Percentiles rank a stretch among this genome's conserved stretches.
phyloP scores from a whole-genome alignment of 2,329 filamentous ascomycete genomes.

The Pseudonectria buxi region DNA sequence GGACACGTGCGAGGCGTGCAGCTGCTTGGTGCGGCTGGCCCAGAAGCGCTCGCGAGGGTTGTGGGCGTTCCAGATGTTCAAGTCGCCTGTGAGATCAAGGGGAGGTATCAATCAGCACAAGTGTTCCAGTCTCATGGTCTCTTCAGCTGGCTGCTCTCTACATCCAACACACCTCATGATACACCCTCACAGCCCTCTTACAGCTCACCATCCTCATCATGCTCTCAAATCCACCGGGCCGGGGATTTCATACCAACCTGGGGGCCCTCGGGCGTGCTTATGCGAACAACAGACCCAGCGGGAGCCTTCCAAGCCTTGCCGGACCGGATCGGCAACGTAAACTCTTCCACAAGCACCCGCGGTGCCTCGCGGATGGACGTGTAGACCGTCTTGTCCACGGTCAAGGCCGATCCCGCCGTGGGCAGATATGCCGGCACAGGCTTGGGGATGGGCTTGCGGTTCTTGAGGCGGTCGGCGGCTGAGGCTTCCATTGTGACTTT shows the following conservation, averaged over 20 bases:
- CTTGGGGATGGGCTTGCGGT: conserved; percentile 38
- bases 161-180: not conserved
- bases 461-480: conserved; percentile 32
- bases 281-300: conserved; percentile 60
- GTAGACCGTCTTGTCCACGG: conserved; percentile 45
- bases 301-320: conserved; percentile 67
- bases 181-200: not conserved
- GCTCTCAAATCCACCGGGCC: too few species aligned
- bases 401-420: conserved; percentile 35
- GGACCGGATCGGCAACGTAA: conserved; percentile 65
- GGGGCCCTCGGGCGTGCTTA: conserved; percentile 69
- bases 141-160: not conserved
- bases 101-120: conserved; percentile 1
- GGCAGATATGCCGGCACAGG: conserved; percentile 45
- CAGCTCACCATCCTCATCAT: not conserved
- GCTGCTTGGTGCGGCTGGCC: conserved; percentile 70
- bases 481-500: conserved; percentile 14
- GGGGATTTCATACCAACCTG: conserved; percentile 52
- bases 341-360: conserved; percentile 39
- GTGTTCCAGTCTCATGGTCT: not conserved
- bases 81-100: conserved; percentile 47
- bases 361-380: conserved; percentile 50
- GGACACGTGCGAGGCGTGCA: conserved; percentile 69
- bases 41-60: conserved; percentile 79
- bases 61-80: conserved; percentile 73